Conservation (phyloP, 2,329 filamentous ascomycete genomes). For the Paraphaeosphaeria sporulosa region DNA sequence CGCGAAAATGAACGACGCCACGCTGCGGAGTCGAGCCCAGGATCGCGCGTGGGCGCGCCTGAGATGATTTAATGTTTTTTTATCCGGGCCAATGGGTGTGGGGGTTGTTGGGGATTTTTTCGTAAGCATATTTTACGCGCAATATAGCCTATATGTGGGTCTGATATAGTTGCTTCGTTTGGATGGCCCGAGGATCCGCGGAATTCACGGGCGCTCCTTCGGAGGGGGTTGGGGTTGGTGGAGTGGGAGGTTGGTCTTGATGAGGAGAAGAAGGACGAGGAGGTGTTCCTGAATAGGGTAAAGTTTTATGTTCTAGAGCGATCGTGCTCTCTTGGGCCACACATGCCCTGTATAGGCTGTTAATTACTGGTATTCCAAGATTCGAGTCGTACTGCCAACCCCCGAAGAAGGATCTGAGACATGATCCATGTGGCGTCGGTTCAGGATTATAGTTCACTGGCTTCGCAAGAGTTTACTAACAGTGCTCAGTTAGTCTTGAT, state of each 20-base stretch:
- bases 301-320: not conserved
- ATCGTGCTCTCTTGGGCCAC: too few relatives aligned
- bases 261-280: too few relatives aligned
- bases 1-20: not conserved
- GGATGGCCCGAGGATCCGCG: not conserved
- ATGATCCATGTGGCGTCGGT: not conserved
- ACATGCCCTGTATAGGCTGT: too few relatives aligned
- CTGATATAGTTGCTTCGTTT: conserved; percentile 12
- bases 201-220: not conserved
- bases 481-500: too few relatives aligned
- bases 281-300: not conserved
- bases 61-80: not conserved
- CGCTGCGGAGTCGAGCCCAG: not conserved
- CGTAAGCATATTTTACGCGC: conserved; percentile 2
- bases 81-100: conserved; percentile 6
- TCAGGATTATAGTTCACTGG: too few relatives aligned
- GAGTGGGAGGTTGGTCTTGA: too few relatives aligned
- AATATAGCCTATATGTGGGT: conserved; percentile 15
- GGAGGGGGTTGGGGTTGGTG: not conserved
- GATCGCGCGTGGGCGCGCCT: not conserved
- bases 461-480: too few relatives aligned
- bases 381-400: not conserved
- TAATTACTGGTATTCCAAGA: too few relatives aligned
- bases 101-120: conserved; percentile 4
- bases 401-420: too few relatives aligned